phyloP scores from a whole-genome alignment of 2,329 filamentous ascomycete genomes.

The Fusarium citri region DNA sequence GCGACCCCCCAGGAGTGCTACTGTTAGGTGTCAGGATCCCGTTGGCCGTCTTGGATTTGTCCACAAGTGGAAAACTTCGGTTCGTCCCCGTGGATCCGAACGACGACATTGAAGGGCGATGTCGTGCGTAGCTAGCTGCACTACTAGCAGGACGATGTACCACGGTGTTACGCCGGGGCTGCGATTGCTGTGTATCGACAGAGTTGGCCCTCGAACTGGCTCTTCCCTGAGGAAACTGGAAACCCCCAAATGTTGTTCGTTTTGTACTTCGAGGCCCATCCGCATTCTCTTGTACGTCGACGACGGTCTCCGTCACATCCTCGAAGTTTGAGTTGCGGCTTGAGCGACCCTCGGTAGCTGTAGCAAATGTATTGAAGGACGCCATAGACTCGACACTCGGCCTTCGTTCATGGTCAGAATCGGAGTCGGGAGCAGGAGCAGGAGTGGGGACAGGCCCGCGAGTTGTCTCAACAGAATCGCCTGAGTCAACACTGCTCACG shows the following conservation, averaged over 20 bases:
- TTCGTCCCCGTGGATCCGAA: constrained; percentile 69
- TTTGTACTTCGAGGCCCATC: constrained; percentile 39
- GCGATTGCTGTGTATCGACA: constrained; percentile 41
- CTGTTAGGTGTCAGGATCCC: constrained; percentile 55
- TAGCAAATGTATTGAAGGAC: constrained; percentile 67
- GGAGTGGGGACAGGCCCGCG: constrained; percentile 54
- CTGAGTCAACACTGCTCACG: constrained; percentile 68
- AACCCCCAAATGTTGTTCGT: constrained; percentile 45
- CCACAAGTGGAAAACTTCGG: constrained; percentile 71
- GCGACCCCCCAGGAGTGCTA: constrained; percentile 59
- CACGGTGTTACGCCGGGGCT: constrained; percentile 50
- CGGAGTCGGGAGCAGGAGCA: constrained; percentile 8
- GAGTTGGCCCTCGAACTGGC: constrained; percentile 39
- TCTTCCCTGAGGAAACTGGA: constrained; percentile 39
- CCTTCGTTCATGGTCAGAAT: constrained; percentile 50
- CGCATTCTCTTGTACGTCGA: constrained; percentile 38
- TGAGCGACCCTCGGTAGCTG: constrained; percentile 63
- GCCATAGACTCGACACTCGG: constrained; percentile 63
- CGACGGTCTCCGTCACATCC: constrained; percentile 32
- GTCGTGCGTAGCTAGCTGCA: constrained; percentile 24
- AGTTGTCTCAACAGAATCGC: constrained; percentile 71
- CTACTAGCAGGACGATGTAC: constrained; percentile 55
- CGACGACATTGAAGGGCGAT: constrained; percentile 65
- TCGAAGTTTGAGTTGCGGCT: constrained; percentile 52
- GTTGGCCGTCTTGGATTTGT: constrained; percentile 59